Conservation (phyloP, 495 filamentous ascomycete species). For the Aspergillus saccharolyticus region DNA sequence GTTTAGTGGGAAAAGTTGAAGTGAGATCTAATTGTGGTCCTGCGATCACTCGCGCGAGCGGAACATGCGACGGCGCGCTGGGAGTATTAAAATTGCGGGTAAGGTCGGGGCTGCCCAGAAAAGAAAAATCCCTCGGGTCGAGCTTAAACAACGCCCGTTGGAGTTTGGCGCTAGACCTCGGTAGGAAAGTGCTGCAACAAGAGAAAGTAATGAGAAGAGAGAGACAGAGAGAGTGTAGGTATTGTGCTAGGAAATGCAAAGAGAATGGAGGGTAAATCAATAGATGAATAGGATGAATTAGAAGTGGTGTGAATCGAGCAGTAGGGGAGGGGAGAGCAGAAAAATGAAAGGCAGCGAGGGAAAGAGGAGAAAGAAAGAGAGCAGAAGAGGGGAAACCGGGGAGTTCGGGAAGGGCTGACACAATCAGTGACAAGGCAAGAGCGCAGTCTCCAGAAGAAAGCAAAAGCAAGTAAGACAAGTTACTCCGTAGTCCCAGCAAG, state of each 20-base stretch:
- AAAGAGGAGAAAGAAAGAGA: background rate
- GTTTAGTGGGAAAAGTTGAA: background rate
- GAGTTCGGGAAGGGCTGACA: too few relatives aligned
- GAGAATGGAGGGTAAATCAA: background rate
- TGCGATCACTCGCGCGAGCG: background rate
- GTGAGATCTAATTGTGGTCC: background rate
- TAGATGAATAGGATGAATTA: background rate
- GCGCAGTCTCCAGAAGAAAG: background rate
- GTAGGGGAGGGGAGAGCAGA: background rate
- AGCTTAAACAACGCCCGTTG: constrained; percentile 10
- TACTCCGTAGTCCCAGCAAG: background rate
- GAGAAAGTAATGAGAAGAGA: background rate
- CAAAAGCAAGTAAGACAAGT: background rate
- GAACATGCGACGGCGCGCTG: background rate
- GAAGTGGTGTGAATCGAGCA: background rate
- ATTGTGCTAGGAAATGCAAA: background rate
- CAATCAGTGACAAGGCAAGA: too few relatives aligned
- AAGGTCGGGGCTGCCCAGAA: constrained; percentile 13
- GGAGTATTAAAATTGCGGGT: constrained; percentile 11
- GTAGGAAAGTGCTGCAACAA: background rate
- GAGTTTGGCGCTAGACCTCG: constrained; percentile 8
- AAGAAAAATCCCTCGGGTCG: constrained; percentile 12
- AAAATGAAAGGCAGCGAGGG: background rate
- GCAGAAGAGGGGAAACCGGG: background rate
- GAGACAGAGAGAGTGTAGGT: too few relatives aligned